phyloP scores from a whole-genome alignment of 139 green algal species.

The Chlorella sorokiniana region DNA sequence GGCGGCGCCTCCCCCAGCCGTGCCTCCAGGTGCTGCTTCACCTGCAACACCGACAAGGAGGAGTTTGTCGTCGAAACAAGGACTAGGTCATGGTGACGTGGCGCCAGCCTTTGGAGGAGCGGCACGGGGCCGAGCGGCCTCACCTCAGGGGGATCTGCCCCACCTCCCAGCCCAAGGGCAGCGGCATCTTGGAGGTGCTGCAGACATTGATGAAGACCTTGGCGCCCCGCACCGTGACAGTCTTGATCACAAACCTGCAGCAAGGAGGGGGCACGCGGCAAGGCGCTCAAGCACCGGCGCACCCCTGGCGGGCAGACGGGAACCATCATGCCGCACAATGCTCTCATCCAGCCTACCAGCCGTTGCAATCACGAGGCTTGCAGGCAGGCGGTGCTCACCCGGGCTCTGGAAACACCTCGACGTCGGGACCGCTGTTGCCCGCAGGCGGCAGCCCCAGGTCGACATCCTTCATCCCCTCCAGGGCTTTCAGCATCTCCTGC shows the following conservation, averaged over 20 bases:
- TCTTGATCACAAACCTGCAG: slow-evolving; percentile 80
- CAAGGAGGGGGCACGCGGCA: no score
- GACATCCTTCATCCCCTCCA: not conserved
- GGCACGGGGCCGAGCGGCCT: not conserved
- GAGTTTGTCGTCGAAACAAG: not conserved
- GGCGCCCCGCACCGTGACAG: slow-evolving; percentile 45
- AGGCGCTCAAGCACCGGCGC: no score
- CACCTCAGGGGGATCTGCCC: slow-evolving; percentile 35
- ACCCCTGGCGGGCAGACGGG: no score
- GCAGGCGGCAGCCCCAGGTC: not conserved
- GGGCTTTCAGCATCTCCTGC: not conserved
- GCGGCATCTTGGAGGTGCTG: slow-evolving; percentile 50
- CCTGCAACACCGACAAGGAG: not conserved
- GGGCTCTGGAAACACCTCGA: slow-evolving; percentile 24
- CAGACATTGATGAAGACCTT: slow-evolving; percentile 87
- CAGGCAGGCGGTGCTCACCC: not conserved
- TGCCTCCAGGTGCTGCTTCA: not conserved
- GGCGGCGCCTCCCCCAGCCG: slow-evolving; percentile 20
- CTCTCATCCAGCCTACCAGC: not conserved
- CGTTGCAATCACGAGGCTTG: not conserved
- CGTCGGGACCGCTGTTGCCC: not conserved
- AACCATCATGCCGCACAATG: no score
- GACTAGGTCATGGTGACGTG: not conserved
- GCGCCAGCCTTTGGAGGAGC: not conserved
- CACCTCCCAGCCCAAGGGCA: slow-evolving; percentile 56